Evolutionary conservation across 208 protist species (phyloP), one percentile per base, ranked within the genome.

Genomic region (Trypanosoma brucei): DNA sequence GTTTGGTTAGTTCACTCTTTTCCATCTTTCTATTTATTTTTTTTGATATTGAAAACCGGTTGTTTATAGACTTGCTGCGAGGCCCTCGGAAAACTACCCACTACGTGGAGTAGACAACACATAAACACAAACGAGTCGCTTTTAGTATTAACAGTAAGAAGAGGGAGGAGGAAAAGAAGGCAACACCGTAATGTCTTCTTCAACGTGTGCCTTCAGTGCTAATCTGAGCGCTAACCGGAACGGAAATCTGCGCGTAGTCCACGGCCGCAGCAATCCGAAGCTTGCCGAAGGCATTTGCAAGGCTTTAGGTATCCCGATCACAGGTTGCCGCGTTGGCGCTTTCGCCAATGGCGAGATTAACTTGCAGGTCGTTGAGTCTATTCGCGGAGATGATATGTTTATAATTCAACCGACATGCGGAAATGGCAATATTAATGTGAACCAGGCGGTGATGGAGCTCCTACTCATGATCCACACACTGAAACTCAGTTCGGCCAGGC

Each of bases 381-480:
- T 93, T 54, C 86, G 90, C 40, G 90, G 90, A 46, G 90, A 96
- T 60, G 97, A 99, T 74, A 79, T 98, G 49, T 99, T 96, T 70
- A 88, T 99, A 22, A 88, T 98, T 46, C 95, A 98, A 69, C 81
- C 93, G 7, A 98, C 96, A 3, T 98, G 92, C 65, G 63, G 93
- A 77, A 92, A 92, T 67, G 73, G 70, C 33, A 59, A 75, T 40
- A 78, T 69, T 30, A 92, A 93, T 68, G 90, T 95, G 34, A 95
- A 98, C 73, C 84, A 95, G 61, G 80, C 90, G 3, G 86, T 98
- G 46, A 99, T 98, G 96, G 96, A 98, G 69, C 78, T 98, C 45
- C 72, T 96, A n/a, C 83, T 98, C 11, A 92, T 97, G 59, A 92
- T 95, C 37, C 90, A 97, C 73, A 96, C 95, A 14, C 75, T 97